A percentile compares a stretch with the other conserved stretches of the same genome.
phyloP scores from a whole-genome alignment of 257 asterid genomes.

The Ajuga chamaepitys region DNA sequence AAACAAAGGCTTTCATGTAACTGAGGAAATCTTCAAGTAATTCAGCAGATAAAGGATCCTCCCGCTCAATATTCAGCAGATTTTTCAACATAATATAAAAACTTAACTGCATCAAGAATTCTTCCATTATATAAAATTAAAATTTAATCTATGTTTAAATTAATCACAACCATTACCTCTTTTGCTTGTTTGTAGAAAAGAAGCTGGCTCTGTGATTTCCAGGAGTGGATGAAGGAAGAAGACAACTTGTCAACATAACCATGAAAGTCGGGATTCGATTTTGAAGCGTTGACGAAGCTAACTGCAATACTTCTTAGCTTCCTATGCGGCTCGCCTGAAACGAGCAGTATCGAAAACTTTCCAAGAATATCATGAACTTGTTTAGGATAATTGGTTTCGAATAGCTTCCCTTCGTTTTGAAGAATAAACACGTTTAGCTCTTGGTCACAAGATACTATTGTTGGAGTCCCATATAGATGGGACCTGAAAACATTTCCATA shows the following conservation, averaged over 20 bases:
- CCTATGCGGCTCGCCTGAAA: conserved; percentile 48
- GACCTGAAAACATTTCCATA: conserved; percentile 64
- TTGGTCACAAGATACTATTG: conserved; percentile 68
- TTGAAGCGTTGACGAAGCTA: conserved; percentile 39
- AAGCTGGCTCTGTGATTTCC: conserved; percentile 30
- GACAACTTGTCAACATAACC: conserved; percentile 25
- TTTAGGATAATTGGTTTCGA: conserved; percentile 56
- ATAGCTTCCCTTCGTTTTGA: conserved; percentile 58
- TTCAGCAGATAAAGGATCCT: conserved; percentile 40
- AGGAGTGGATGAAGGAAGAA: conserved; percentile 21
- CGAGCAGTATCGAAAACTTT: conserved; percentile 43
- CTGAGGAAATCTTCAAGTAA: conserved; percentile 52
- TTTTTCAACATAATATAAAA: conserved; percentile 57
- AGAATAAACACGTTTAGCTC: conserved; percentile 51
- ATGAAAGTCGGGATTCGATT: conserved; percentile 32
- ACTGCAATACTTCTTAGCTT: conserved; percentile 41
- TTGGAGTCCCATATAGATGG: conserved; percentile 55
- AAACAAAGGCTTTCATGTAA: conserved; percentile 76
- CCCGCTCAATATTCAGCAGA: conserved; percentile 48
- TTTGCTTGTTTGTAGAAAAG: conserved; percentile 50
- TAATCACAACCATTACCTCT: conserved; percentile 35
- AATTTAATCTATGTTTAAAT: too few species aligned
- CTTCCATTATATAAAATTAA: too few species aligned
- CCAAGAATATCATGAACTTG: conserved; percentile 58
- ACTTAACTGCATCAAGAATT: conserved; percentile 56